These are phyloP conservation scores for Roridomyces roridus DNA, from an alignment of 768 basidiomycete genomes.

Conservation along the genomic window DNA sequence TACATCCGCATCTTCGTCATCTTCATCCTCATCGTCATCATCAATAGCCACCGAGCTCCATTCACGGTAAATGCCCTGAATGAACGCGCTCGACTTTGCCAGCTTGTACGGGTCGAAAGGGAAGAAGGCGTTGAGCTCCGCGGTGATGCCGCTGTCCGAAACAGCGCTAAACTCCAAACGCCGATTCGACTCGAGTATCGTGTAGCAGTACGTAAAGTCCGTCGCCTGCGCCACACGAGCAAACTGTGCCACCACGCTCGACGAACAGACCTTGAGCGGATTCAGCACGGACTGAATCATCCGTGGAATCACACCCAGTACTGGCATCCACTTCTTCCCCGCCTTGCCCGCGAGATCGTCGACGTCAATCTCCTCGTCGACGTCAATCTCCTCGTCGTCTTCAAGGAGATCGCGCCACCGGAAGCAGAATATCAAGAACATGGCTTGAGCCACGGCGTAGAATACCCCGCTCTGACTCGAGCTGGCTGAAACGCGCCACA, in stretches of 20 bases:
- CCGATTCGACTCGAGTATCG: constrained; percentile 88
- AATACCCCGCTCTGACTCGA: constrained; percentile 72
- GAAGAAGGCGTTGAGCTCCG: constrained; percentile 93
- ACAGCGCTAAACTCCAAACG: constrained; percentile 60
- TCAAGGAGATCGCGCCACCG: constrained; percentile 89
- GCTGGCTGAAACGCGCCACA: constrained; percentile 32
- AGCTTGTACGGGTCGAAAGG: constrained; percentile 98
- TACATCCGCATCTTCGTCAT: constrained; percentile 4
- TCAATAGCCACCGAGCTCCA: constrained; percentile 87
- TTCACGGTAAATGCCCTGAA: constrained; percentile 86
- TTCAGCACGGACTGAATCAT: constrained; percentile 85
- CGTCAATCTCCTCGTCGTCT: constrained; percentile 62
- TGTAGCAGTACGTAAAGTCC: constrained; percentile 92
- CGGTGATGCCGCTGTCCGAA: constrained; percentile 47
- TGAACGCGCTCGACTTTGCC: constrained; percentile 75
- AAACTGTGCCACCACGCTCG: constrained; percentile 91
- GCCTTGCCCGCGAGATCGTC: constrained; percentile 43
- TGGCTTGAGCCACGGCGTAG: constrained; percentile 90
- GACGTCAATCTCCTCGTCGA: constrained; percentile 60
- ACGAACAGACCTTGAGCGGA: constrained; percentile 91
- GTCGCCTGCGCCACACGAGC: constrained; percentile 91
- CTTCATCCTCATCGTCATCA: constrained; percentile 48
- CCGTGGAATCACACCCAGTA: constrained; percentile 78
- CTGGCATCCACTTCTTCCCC: constrained; percentile 82
- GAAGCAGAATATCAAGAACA: constrained; percentile 98